phyloP scores from a whole-genome alignment of 306 rosid species.

The barrel medic (Medicago truncatula) region MtrunA17r5.0-ANR NC_053043.1:39831501-39832000 shows the following conservation, averaged over 20 bases:
- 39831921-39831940: neutral
- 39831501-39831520: constrained; percentile 63
- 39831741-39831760: neutral
- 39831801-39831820: neutral
- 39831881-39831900: neutral
- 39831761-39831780: neutral
- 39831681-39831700: neutral
- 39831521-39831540: constrained; percentile 78
- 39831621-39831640: neutral
- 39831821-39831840: neutral
- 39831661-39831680: neutral
- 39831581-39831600: neutral
- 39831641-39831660: neutral
- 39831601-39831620: neutral
- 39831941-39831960: neutral
- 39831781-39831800: neutral
- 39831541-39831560: neutral
- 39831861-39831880: neutral
- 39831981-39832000: neutral
- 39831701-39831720: neutral
- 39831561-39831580: neutral
- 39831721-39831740: neutral
- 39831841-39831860: neutral
- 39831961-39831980: neutral
- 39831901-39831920: neutral